A percentile compares a stretch with the other conserved stretches of the same genome.
phyloP scores from a whole-genome alignment of 2,329 filamentous ascomycete genomes.

The Chrysosporium queenslandicum region DNA sequence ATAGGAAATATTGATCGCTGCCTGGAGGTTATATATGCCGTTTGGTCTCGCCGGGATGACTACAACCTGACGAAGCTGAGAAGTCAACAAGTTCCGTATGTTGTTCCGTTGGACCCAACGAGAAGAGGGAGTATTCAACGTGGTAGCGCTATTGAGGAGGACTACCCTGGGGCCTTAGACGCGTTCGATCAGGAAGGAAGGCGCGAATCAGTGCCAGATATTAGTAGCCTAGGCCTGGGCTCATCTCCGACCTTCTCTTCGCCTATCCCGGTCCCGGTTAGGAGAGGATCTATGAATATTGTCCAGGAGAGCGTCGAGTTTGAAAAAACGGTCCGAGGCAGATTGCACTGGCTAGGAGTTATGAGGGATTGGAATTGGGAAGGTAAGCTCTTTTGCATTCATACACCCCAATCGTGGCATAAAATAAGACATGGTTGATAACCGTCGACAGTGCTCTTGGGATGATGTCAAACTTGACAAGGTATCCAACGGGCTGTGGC shows the following conservation, averaged over 20 bases:
- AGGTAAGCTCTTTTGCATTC: slow-evolving; percentile 35
- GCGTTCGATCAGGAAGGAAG: neutral
- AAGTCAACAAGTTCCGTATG: slow-evolving; percentile 21
- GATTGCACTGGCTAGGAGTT: slow-evolving; percentile 59
- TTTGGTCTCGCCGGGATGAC: slow-evolving; percentile 54
- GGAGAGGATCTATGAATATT: slow-evolving; percentile 23
- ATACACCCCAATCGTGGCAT: too few species aligned
- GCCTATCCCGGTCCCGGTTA: neutral
- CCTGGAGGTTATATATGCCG: slow-evolving; percentile 54
- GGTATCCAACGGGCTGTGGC: neutral
- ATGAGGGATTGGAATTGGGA: slow-evolving; percentile 67
- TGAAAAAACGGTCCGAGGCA: slow-evolving; percentile 55
- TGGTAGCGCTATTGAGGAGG: slow-evolving; percentile 5
- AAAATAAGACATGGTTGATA: too few species aligned
- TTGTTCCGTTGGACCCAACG: slow-evolving; percentile 19
- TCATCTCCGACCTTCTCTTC: neutral
- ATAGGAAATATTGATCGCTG: slow-evolving; percentile 59
- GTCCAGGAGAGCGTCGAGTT: slow-evolving; percentile 41
- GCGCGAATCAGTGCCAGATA: slow-evolving; percentile 1
- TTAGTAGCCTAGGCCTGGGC: neutral
- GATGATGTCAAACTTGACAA: neutral
- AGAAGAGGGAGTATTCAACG: slow-evolving; percentile 4
- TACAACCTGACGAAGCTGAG: slow-evolving; percentile 36
- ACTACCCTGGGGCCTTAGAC: neutral
- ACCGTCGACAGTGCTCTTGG: neutral